Conservation (phyloP, 495 filamentous ascomycete species). For the Trichoderma gamsii region DNA sequence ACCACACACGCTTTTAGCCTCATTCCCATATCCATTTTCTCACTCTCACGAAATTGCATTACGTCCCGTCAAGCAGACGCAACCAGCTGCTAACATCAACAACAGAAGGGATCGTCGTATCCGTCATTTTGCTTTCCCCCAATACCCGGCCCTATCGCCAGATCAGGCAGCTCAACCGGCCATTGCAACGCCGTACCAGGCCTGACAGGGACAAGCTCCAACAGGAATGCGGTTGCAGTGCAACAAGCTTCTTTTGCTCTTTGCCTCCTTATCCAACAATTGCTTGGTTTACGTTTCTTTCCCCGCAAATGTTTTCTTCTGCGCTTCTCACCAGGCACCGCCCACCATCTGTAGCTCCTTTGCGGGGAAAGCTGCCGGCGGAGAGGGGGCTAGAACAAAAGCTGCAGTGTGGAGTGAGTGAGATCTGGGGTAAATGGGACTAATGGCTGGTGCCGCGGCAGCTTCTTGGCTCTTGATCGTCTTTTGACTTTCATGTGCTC, state of each 20-base stretch:
- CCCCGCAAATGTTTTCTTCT: too few species aligned
- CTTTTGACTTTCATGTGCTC: neutral
- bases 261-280: neutral
- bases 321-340: too few species aligned
- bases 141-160: neutral
- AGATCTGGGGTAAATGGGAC: neutral
- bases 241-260: neutral
- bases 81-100: neutral
- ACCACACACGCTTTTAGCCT: neutral
- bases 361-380: neutral
- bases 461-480: neutral
- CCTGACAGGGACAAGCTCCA: neutral
- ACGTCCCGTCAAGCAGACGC: neutral
- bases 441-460: neutral
- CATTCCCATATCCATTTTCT: neutral
- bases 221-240: neutral
- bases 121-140: neutral
- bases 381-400: neutral
- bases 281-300: too few species aligned
- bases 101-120: neutral
- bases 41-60: neutral
- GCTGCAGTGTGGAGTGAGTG: neutral
- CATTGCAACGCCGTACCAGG: neutral
- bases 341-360: neutral
- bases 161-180: slow-evolving; percentile 8